Evolutionary conservation across 805 yeast genomes (phyloP), one percentile per base, ranked within the genome.

Genomic region (Schwanniomyces pseudopolymorphus): DNA sequence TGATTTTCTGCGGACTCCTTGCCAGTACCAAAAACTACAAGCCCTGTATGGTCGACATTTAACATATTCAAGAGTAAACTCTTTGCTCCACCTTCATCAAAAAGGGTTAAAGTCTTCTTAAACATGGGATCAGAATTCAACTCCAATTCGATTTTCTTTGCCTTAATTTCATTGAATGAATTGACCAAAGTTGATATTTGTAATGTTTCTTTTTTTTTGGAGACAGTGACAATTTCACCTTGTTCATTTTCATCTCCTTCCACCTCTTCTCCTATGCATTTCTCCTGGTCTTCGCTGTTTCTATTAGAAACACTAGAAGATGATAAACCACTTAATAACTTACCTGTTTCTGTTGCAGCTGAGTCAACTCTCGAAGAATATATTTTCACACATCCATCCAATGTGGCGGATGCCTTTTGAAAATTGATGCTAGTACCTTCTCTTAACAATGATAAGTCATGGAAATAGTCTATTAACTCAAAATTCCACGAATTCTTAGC

Each of bases 341-440:
- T 82, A 2, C 96, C 95, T 0, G 97, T 90, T 57, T 91, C 97
- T 7, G 86, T 84, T 4, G 91, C 95, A 0, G 89, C 96, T 0
- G 96, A 86, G 58, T 91, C 97, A 19, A 92, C 90, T 56, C 98
- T 79, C 13, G 95, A 87, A 10, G 91, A 81, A 61, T 92, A 92
- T 44, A 92, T 89, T 68, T 90, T 90, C 27, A 91, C 92, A 72
- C 97, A 91, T 0, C 97, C 97, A 58, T 91, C 97, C 19, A 92
- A 70, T 0, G 97, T 89, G 2, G 95, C 89, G 0, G 94, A 83
- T 0, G 97, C 98, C 54, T 84, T 81, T 62, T 89, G 96, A 63
- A 92, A 91, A 63, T 90, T 89, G 57, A 91, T 87, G 35, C 57
- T 59, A 11, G 63, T 65, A 7, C 75, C 77, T 50, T 75, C 80